These are phyloP conservation scores for Candida morakotiae DNA, from an alignment of 805 yeast species.

Conservation along the genomic window DNA sequence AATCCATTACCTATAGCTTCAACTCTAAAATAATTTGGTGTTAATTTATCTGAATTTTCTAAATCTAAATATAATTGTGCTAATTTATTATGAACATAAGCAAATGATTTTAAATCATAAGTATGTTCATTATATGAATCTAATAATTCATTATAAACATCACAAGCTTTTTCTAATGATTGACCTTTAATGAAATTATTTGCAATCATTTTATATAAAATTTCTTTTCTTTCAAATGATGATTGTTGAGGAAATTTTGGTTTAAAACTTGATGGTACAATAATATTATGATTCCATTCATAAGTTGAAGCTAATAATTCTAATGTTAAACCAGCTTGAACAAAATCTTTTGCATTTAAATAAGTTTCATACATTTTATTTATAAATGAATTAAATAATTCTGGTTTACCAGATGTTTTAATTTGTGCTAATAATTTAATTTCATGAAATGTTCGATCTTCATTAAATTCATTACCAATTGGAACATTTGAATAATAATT, in stretches of 20 bases:
- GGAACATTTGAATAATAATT: slow-evolving; percentile 73
- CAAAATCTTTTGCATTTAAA: slow-evolving; percentile 53
- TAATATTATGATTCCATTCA: slow-evolving; percentile 61
- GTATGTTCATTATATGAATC: slow-evolving; percentile 69
- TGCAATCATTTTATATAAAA: slow-evolving; percentile 66
- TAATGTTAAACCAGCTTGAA: slow-evolving; percentile 80
- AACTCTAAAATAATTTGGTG: slow-evolving; percentile 76
- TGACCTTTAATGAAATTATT: slow-evolving; percentile 64
- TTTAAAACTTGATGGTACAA: slow-evolving; percentile 51
- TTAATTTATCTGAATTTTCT: slow-evolving; percentile 64
- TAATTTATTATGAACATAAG: slow-evolving; percentile 64
- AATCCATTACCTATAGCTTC: slow-evolving; percentile 81
- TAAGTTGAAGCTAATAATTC: slow-evolving; percentile 75
- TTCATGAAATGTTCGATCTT: slow-evolving; percentile 76
- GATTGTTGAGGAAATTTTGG: slow-evolving; percentile 80
- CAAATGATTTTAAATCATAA: slow-evolving; percentile 71
- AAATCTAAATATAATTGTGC: slow-evolving; percentile 64
- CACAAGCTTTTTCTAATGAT: slow-evolving; percentile 76
- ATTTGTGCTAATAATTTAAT: slow-evolving; percentile 73
- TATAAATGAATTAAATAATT: slow-evolving; percentile 73
- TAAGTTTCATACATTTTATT: slow-evolving; percentile 69
- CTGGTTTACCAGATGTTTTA: slow-evolving; percentile 75
- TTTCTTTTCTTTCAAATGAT: slow-evolving; percentile 76
- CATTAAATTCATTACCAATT: slow-evolving; percentile 76
- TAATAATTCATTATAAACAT: slow-evolving; percentile 70